Conservation (phyloP, 2,329 filamentous ascomycete genomes). For the Neobulgaria alba region DNA sequence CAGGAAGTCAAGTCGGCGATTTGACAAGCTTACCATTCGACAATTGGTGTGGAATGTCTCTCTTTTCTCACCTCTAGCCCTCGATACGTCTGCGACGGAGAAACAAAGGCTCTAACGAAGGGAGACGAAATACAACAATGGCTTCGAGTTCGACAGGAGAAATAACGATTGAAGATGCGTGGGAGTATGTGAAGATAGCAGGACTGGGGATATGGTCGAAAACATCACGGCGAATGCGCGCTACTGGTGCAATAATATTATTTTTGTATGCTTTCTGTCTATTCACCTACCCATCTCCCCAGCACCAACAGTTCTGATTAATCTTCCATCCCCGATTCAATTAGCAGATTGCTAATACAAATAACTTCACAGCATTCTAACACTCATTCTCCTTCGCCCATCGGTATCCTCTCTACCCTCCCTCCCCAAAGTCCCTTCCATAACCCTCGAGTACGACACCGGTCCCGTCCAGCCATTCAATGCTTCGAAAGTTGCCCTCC, state of each 20-base stretch:
- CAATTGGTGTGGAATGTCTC: too few relatives aligned
- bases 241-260: slow-evolving; percentile 18
- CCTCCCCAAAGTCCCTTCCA: slow-evolving; percentile 15
- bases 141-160: too few relatives aligned
- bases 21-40: too few relatives aligned
- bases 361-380: slow-evolving; percentile 15
- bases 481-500: slow-evolving; percentile 37
- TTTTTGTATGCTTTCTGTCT: slow-evolving; percentile 18
- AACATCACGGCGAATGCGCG: slow-evolving; percentile 25
- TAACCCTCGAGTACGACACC: slow-evolving; percentile 19
- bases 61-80: too few relatives aligned
- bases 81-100: too few relatives aligned
- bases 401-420: slow-evolving; percentile 15
- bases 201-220: slow-evolving; percentile 21
- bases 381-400: slow-evolving; percentile 17
- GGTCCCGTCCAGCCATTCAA: slow-evolving; percentile 16
- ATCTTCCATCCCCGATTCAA: not conserved
- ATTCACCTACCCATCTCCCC: not conserved
- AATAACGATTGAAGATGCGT: slow-evolving; percentile 26
- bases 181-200: slow-evolving; percentile 17
- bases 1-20: too few relatives aligned
- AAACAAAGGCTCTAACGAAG: too few relatives aligned
- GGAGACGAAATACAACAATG: too few relatives aligned
- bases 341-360: not conserved
- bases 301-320: too few relatives aligned